Percentiles rank a stretch among this genome's conserved stretches.
phyloP scores from a whole-genome alignment of 2,329 filamentous ascomycete genomes.

The Neofusicoccum cordaticola region DNA sequence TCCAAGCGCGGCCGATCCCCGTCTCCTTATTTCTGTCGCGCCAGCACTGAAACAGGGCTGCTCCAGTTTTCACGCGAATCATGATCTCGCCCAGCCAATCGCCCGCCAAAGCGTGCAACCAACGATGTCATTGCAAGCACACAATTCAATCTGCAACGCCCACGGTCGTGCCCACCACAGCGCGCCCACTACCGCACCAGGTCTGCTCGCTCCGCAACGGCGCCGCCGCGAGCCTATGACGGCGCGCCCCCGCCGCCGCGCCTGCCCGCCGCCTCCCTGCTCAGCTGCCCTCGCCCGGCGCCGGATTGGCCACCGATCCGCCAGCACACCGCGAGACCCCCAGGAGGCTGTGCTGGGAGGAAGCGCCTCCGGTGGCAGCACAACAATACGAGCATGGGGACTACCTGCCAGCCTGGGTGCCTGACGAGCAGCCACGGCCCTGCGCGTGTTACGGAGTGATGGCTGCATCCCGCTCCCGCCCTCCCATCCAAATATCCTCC shows the following conservation, averaged over 20 bases:
- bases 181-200: background rate
- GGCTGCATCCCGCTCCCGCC: conserved; percentile 3
- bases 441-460: background rate
- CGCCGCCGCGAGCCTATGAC: background rate
- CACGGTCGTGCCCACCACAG: background rate
- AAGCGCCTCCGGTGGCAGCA: background rate
- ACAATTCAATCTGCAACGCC: conserved; percentile 11
- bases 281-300: background rate
- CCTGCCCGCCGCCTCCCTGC: background rate
- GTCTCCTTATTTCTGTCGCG: conserved; percentile 13
- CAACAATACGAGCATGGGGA: conserved; percentile 1
- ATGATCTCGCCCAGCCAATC: conserved; percentile 10
- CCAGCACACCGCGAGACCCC: background rate
- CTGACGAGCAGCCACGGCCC: background rate
- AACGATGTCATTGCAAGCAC: conserved; percentile 11
- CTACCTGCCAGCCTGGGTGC: background rate
- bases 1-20: conserved; percentile 4
- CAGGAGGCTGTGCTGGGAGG: conserved; percentile 5
- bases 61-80: conserved; percentile 13
- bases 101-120: background rate
- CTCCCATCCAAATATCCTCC: conserved; percentile 9
- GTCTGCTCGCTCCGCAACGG: background rate
- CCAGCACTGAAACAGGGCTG: conserved; percentile 9
- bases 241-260: background rate
- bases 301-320: background rate